Base-by-base conservation (phyloP, 352 stramenopile genomes). In the Globisporangium yorkense region DNA sequence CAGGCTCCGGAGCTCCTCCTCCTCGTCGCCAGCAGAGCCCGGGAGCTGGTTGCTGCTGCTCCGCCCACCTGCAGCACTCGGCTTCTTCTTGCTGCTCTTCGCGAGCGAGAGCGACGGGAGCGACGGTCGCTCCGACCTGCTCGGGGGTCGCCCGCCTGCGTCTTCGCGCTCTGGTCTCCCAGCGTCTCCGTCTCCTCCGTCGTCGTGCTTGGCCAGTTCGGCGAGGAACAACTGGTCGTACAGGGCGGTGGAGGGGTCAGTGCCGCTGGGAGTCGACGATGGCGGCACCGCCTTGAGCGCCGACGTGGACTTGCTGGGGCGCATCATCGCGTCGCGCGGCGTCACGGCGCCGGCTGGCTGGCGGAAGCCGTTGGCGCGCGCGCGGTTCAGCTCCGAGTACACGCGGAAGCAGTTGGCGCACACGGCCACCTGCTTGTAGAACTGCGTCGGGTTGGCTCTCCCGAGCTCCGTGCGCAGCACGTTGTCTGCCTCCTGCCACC, bases 381-480 rank as follows among this genome's bases (percentile, higher is more conserved):
- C 41, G 56, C 59, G 65, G 40, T 83, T 75, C 45, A 92, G 63
- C 41, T 84, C 67, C 0, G 68, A 72, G 52, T 92, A 94, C 27
- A 92, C 67, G 39, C 66, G 71, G 61, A 89, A 76, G 57, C 84
- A 94, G 54, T 94, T 92, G 18, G 63, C 40, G 33, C 84, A 94
- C 10, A 94, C 80, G 0, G 57, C 43, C 9, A 88, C 80, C 65
- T 89, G 84, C 57, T 89, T 91, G 68, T 94, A 92, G 51, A 87
- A 94, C 27, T 79, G 72, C 15, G 63, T 73, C 24, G 84, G 81
- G 15, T 94, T 89, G 1, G 66, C 59, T 0, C 80, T 73, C 0
- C 81, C 84, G 6, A 93, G 57, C 51, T 91, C 75, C 56, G 74
- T 77, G 9, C 80, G 77, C 16, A 86, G 65, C 7, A 84, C 61